These are phyloP conservation scores for Solanum aculeatissimum DNA, from an alignment of 305 asterid species.

Conservation along the genomic window DNA sequence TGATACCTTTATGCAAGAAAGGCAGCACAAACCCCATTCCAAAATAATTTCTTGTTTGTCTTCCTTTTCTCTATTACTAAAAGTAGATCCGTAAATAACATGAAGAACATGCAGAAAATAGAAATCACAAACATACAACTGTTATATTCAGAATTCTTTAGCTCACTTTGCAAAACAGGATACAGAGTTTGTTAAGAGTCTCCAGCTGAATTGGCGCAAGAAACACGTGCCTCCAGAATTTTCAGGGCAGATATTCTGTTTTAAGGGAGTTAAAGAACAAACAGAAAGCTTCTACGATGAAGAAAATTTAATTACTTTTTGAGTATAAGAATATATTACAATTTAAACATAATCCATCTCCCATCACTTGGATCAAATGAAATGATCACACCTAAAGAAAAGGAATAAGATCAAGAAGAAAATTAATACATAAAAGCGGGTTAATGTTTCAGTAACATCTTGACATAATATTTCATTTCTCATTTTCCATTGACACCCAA, in stretches of 20 bases:
- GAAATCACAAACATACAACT: background rate
- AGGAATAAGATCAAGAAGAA: background rate
- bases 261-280: constrained; percentile 22
- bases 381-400: background rate
- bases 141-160: background rate
- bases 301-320: background rate
- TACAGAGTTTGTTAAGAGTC: constrained; percentile 13
- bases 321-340: background rate
- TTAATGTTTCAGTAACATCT: background rate
- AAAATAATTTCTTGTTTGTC: background rate
- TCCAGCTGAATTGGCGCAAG: constrained; percentile 25
- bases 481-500: background rate
- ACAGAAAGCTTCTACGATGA: constrained; percentile 1
- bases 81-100: background rate
- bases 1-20: background rate
- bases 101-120: background rate
- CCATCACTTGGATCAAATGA: background rate
- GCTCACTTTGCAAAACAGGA: constrained; percentile 16
- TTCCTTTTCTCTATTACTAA: background rate
- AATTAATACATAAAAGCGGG: background rate
- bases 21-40: background rate
- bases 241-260: constrained; percentile 23
- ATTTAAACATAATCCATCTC: background rate
- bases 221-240: constrained; percentile 23
- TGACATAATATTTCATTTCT: background rate